Evolutionary conservation across 1,284 basidiomycete species (phyloP).

Genomic region (Puccinia novopanici): DNA sequence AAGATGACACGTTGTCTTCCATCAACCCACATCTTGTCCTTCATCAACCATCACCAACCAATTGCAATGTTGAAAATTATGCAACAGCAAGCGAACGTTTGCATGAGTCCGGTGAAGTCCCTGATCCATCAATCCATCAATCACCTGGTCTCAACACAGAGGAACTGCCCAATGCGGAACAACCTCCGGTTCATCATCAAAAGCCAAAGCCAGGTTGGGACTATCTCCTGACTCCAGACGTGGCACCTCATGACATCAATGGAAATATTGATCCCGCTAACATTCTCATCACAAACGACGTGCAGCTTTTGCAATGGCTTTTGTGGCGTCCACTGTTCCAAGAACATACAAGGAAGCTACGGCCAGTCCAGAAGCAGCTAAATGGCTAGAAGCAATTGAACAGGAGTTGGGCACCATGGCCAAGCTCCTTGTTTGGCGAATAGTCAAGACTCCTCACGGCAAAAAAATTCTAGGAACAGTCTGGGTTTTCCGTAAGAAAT

Average conservation of each 20-base stretch:
- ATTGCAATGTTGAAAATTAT: too few relatives aligned
- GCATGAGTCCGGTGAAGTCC: too few relatives aligned
- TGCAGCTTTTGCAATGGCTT: background rate
- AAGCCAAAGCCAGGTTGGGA: background rate
- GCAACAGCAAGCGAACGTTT: too few relatives aligned
- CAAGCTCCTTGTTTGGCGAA: background rate
- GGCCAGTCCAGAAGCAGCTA: background rate
- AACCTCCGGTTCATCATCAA: background rate
- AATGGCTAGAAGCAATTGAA: background rate
- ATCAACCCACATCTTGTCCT: too few relatives aligned
- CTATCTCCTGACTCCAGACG: background rate
- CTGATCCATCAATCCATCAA: too few relatives aligned
- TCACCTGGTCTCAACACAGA: background rate
- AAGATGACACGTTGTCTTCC: background rate
- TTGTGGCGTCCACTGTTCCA: background rate
- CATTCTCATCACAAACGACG: background rate
- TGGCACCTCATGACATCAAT: background rate
- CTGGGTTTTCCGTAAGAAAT: background rate
- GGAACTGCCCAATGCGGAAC: background rate
- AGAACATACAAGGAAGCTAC: background rate
- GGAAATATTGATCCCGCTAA: background rate
- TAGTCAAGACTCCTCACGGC: background rate
- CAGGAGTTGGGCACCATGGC: background rate
- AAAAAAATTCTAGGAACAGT: background rate
- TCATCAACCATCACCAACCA: too few relatives aligned